Evolutionary conservation across 2,329 filamentous ascomycete species (phyloP).

Genomic region (Phaeosphaeriaceae sp.): DNA sequence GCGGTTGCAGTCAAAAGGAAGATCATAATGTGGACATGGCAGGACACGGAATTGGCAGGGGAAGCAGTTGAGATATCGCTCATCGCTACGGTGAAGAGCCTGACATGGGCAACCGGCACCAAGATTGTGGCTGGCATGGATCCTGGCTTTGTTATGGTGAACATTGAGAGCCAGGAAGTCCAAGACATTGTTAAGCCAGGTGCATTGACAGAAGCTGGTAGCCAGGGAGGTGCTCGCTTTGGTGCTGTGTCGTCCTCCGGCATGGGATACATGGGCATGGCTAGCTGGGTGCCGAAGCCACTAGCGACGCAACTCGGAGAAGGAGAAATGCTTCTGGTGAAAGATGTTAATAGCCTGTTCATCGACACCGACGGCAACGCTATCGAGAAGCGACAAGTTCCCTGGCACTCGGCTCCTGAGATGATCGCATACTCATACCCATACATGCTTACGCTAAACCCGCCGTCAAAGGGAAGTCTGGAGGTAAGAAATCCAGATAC

Average conservation of each 20-base stretch:
- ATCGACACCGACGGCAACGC: slow-evolving; percentile 83
- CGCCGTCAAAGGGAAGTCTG: slow-evolving; percentile 80
- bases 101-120: slow-evolving; percentile 90
- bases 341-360: slow-evolving; percentile 95
- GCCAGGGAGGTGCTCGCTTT: slow-evolving; percentile 74
- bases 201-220: slow-evolving; percentile 68
- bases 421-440: slow-evolving; percentile 96
- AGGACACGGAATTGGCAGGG: slow-evolving; percentile 83
- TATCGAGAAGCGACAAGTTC: slow-evolving; percentile 84
- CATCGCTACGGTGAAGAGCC: slow-evolving; percentile 80
- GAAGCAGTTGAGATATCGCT: slow-evolving; percentile 79
- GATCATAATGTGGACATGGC: slow-evolving; percentile 92
- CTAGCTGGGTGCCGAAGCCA: slow-evolving; percentile 88
- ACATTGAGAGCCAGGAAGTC: slow-evolving; percentile 75
- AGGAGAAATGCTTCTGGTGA: slow-evolving; percentile 89
- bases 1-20: slow-evolving; percentile 93
- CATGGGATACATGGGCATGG: slow-evolving; percentile 97
- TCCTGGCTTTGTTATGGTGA: slow-evolving; percentile 86
- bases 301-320: slow-evolving; percentile 82
- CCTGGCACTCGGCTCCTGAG: slow-evolving; percentile 87
- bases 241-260: slow-evolving; percentile 82
- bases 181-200: slow-evolving; percentile 82
- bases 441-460: slow-evolving; percentile 86
- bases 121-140: slow-evolving; percentile 90
- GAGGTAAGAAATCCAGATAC: slow-evolving; percentile 95